These are phyloP conservation scores for Odonthalia washingtoniensis DNA, from an alignment of 31 red algal species.

Conservation along the genomic window DNA sequence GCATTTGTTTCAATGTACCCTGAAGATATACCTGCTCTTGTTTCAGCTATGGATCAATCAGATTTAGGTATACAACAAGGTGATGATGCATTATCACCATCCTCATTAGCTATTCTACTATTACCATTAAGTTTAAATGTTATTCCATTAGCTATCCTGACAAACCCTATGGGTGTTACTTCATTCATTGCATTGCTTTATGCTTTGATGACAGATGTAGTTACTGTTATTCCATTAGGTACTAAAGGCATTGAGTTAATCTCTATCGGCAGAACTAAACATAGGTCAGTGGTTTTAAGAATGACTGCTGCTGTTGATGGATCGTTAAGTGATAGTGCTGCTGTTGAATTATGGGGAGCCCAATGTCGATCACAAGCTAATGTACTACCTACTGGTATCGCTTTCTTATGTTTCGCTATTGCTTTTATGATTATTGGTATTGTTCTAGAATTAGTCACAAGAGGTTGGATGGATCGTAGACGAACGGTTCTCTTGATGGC, in stretches of 20 bases:
- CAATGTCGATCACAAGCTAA: background rate
- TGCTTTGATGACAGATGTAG: too few relatives aligned
- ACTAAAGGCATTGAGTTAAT: constrained; percentile 60
- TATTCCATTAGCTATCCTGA: constrained; percentile 48
- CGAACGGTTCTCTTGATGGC: too few relatives aligned
- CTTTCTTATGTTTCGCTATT: constrained; percentile 20
- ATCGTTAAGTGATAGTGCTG: background rate
- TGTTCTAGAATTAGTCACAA: background rate
- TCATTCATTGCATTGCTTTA: too few relatives aligned
- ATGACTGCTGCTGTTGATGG: constrained; percentile 5
- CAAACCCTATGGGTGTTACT: too few relatives aligned
- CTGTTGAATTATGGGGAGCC: constrained; percentile 31
- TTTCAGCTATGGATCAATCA: constrained; percentile 11
- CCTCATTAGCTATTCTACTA: constrained; percentile 1
- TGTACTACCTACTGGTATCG: constrained; percentile 3
- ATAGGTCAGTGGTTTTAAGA: constrained; percentile 6
- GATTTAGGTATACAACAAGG: constrained; percentile 26
- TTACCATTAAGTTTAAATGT: too few relatives aligned
- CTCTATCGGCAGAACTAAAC: background rate
- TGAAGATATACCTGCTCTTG: constrained; percentile 33
- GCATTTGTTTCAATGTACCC: constrained; percentile 3
- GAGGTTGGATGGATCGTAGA: background rate
- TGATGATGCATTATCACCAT: constrained; percentile 27
- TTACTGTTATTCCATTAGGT: too few relatives aligned
- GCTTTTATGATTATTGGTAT: constrained; percentile 16